phyloP scores from a whole-genome alignment of 169 alveolate genomes.

The Plasmodium berghei region DNA sequence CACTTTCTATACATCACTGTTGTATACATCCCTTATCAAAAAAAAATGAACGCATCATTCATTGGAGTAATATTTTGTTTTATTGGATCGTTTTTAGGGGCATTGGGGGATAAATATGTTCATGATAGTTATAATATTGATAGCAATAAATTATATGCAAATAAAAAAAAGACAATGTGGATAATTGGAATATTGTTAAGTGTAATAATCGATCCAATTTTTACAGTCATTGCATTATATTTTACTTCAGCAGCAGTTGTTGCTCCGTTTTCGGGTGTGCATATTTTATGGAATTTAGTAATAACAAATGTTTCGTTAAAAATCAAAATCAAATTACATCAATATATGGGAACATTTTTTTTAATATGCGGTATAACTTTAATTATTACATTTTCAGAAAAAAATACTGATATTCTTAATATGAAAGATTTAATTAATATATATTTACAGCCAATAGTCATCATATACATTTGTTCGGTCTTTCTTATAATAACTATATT shows the following conservation, averaged over 20 bases:
- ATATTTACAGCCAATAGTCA: slow-evolving; percentile 39
- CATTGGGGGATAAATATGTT: slow-evolving; percentile 56
- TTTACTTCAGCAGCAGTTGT: slow-evolving; percentile 72
- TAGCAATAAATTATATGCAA: background rate
- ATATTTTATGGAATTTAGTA: slow-evolving; percentile 61
- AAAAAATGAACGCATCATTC: slow-evolving; percentile 28
- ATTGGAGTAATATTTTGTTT: slow-evolving; percentile 35
- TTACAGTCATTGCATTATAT: slow-evolving; percentile 37
- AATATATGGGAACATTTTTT: slow-evolving; percentile 57
- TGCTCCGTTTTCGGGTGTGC: slow-evolving; percentile 70
- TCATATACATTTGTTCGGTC: slow-evolving; percentile 5
- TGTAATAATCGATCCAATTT: slow-evolving; percentile 39
- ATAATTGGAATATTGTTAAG: slow-evolving; percentile 34
- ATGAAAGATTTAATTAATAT: slow-evolving; percentile 48
- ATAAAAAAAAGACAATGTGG: slow-evolving; percentile 25
- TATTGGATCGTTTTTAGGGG: slow-evolving; percentile 66
- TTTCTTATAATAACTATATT: slow-evolving; percentile 21
- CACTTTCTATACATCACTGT: no score
- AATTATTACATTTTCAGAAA: slow-evolving; percentile 54
- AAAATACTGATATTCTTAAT: slow-evolving; percentile 38
- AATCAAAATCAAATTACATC: slow-evolving; percentile 54
- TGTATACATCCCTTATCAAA: background rate
- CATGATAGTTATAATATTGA: slow-evolving; percentile 62
- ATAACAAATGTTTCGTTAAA: slow-evolving; percentile 52
- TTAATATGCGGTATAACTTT: slow-evolving; percentile 61